Evolutionary conservation across 2,329 filamentous ascomycete species (phyloP), one percentile per base, ranked within the genome.

Genomic region (Talaromyces sp.): DNA sequence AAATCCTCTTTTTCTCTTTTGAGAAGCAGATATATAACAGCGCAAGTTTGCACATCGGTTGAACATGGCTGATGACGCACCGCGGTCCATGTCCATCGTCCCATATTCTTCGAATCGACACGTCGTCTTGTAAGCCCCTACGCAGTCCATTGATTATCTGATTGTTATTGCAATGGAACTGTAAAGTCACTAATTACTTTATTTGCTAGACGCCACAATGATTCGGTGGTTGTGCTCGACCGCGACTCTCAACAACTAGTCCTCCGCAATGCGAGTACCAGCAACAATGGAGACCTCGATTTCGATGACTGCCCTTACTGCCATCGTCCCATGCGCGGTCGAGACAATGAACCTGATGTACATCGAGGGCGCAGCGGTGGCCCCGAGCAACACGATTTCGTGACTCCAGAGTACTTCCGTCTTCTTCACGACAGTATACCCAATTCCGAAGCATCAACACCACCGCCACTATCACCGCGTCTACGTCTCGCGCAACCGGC

Each of bases 361-460:
- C 73, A 73, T 61, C 71, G 71, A 67, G 75, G 75, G 45, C 49
- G 68, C 22, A 66, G 51, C 22, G 36, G 36, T 25, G 45, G 40
- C 63, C 76, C 70, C 70, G 74, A 71, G 68, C 76, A 73, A 72
- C 85, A 90, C 58, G 86, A 89, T 65, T 98, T 93, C 75, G 91
- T 97, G 71, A 90, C 93, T 72, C 93, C 93, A 2, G 88, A 93
- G 61, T 99, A 99, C 82, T 99, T 99, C 78, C 92, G 92, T 72
- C 93, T 98, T 90, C 88, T 99, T 47, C 90, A 87, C 53, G 79
- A 84, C 60, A 88, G 84, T 70, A 79, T 81, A 61, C 83, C 83
- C 63, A 79, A 81, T 61, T 83, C 83, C 65, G 81, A 76, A 70
- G 77, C 65, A 70, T 79, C 71, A 74, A 81, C 69, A 63, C 74